phyloP scores from a whole-genome alignment of 148 eudicot species.

The Vaccinium vitisidaea region DNA sequence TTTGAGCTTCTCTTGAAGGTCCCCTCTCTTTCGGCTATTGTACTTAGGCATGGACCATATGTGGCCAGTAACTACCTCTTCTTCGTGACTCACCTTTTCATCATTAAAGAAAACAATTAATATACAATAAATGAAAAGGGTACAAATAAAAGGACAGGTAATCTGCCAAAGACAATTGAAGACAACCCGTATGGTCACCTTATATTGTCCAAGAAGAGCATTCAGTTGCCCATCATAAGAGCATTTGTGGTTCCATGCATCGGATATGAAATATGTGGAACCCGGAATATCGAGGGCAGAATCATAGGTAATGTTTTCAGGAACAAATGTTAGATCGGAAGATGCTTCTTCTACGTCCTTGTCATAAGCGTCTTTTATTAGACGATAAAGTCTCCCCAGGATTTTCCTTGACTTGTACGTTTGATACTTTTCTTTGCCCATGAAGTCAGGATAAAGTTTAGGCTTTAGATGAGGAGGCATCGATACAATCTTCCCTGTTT shows the following conservation, averaged over 20 bases:
- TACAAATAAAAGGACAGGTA: neutral
- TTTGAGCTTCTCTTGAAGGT: constrained; percentile 78
- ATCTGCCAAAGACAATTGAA: neutral
- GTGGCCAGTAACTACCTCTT: constrained; percentile 86
- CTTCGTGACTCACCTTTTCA: constrained; percentile 66
- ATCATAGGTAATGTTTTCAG: constrained; percentile 47
- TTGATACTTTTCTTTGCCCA: constrained; percentile 73
- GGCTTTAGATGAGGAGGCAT: constrained; percentile 79
- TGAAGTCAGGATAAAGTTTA: constrained; percentile 90
- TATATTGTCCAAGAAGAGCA: constrained; percentile 77
- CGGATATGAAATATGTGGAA: constrained; percentile 38
- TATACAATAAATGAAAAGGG: neutral
- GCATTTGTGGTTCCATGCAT: constrained; percentile 76
- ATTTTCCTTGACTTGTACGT: constrained; percentile 66
- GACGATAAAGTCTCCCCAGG: constrained; percentile 66
- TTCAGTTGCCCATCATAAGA: constrained; percentile 68
- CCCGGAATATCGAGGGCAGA: constrained; percentile 59
- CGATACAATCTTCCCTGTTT: constrained; percentile 65
- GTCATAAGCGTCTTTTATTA: constrained; percentile 46
- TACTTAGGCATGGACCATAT: constrained; percentile 88
- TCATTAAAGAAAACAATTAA: neutral
- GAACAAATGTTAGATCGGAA: constrained; percentile 27
- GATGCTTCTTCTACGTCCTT: constrained; percentile 26
- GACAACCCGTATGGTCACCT: constrained; percentile 36
- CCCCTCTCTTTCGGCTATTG: constrained; percentile 67